Evolutionary conservation across 2,329 filamentous ascomycete genomes (phyloP).

Genomic region (Rosellinia necatrix): DNA sequence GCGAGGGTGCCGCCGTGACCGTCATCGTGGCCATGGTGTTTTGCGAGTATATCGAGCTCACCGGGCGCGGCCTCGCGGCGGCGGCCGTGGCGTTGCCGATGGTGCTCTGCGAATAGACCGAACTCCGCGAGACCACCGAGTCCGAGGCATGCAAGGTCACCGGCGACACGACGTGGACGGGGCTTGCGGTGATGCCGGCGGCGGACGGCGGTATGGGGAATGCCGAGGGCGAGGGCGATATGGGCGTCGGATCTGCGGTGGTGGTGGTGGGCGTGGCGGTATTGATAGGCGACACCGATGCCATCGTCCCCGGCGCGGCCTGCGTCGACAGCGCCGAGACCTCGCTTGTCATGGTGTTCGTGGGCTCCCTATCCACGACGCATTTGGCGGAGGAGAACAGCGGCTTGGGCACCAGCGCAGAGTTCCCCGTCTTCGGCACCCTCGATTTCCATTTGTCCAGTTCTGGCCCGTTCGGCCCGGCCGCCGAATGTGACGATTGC

Average conservation of each 20-base stretch:
- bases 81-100: neutral
- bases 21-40: slow-evolving; percentile 15
- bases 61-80: slow-evolving; percentile 13
- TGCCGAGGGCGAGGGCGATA: slow-evolving; percentile 25
- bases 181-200: slow-evolving; percentile 10
- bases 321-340: neutral
- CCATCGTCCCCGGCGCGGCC: neutral
- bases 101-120: slow-evolving; percentile 17
- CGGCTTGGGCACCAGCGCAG: slow-evolving; percentile 18
- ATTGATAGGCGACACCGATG: neutral
- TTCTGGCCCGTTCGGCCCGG: neutral
- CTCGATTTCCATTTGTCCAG: slow-evolving; percentile 21
- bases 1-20: slow-evolving; percentile 5
- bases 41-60: slow-evolving; percentile 22
- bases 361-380: slow-evolving; percentile 2
- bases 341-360: neutral
- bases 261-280: neutral
- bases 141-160: slow-evolving; percentile 8
- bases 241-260: slow-evolving; percentile 9
- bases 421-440: slow-evolving; percentile 5
- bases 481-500: neutral
- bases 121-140: slow-evolving; percentile 16
- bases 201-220: slow-evolving; percentile 23
- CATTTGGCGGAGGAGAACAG: slow-evolving; percentile 22
- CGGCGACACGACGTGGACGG: slow-evolving; percentile 7